Evolutionary conservation across 2,329 filamentous ascomycete species (phyloP).

Genomic region (Trichoderma oligosporum): DNA sequence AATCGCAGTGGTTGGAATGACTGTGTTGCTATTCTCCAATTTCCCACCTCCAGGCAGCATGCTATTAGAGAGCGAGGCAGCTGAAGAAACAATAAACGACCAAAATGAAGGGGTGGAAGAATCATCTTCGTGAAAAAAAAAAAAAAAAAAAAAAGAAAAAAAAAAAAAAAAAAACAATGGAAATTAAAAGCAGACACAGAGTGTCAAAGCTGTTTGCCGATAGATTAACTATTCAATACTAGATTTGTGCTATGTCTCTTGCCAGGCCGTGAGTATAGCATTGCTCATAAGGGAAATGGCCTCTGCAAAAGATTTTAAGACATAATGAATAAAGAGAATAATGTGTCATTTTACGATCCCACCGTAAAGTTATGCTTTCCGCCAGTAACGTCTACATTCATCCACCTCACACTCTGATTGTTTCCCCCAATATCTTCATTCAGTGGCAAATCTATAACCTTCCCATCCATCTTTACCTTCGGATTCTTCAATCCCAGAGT

Average conservation of each 20-base stretch:
- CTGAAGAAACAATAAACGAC: slow-evolving; percentile 12
- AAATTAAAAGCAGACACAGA: not conserved
- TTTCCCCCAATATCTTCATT: too few species aligned
- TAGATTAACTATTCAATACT: not conserved
- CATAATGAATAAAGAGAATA: not conserved
- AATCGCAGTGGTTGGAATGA: slow-evolving; percentile 46
- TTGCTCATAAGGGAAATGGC: not conserved
- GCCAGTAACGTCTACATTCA: slow-evolving; percentile 1
- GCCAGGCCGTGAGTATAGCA: not conserved
- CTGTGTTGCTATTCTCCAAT: slow-evolving; percentile 40
- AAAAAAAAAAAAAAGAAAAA: not conserved
- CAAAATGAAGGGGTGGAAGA: not conserved
- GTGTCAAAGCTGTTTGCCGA: not conserved
- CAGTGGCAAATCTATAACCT: not conserved
- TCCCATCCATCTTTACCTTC: not conserved
- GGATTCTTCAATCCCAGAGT: not conserved
- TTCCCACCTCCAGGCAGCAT: slow-evolving; percentile 40
- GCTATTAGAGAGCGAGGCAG: slow-evolving; percentile 30
- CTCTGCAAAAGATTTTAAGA: not conserved
- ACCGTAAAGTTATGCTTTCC: slow-evolving; percentile 3
- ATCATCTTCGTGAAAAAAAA: not conserved
- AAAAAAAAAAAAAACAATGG: not conserved
- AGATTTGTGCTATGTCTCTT: too few species aligned
- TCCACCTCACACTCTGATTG: not conserved
- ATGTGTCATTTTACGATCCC: not conserved